Conservation (phyloP, 106 monocot genomes). For the Dendrobium chrysotoxum region DNA sequence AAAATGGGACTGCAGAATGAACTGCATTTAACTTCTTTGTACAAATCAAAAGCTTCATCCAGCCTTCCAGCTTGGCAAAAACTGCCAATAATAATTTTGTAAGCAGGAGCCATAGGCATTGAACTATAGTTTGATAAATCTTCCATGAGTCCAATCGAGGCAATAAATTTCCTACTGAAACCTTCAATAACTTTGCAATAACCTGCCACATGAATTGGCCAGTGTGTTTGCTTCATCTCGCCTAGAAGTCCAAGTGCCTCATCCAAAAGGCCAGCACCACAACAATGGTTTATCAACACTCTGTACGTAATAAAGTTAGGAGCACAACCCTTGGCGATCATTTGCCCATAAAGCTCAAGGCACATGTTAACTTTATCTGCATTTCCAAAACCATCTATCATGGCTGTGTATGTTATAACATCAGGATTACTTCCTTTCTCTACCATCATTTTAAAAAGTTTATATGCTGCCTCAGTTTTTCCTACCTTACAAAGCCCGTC, state of each 20-base stretch:
- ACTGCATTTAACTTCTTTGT: conserved; percentile 49
- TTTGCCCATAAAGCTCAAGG: conserved; percentile 58
- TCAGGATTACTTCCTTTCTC: conserved; percentile 88
- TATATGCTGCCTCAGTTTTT: conserved; percentile 75
- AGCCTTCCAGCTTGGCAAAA: conserved; percentile 65
- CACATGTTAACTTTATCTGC: conserved; percentile 49
- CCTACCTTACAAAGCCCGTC: conserved; percentile 92
- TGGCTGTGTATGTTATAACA: conserved; percentile 90
- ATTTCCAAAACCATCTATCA: conserved; percentile 95
- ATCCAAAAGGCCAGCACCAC: conserved; percentile 75
- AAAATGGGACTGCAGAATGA: conserved; percentile 17
- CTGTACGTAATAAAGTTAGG: conserved; percentile 91
- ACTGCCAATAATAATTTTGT: conserved; percentile 66
- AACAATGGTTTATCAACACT: conserved; percentile 86
- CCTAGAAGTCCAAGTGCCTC: conserved; percentile 64
- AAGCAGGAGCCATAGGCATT: conserved; percentile 59
- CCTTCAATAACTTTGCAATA: conserved; percentile 63
- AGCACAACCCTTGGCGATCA: conserved; percentile 70
- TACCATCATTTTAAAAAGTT: conserved; percentile 79
- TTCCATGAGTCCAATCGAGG: conserved; percentile 65
- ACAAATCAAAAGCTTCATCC: conserved; percentile 64
- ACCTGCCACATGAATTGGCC: conserved; percentile 48
- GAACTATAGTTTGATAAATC: conserved; percentile 44
- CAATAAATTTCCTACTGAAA: conserved; percentile 78
- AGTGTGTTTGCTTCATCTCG: conserved; percentile 93